Conservation (phyloP, 2,329 filamentous ascomycete species). For the Sarocladium strictum region DNA sequence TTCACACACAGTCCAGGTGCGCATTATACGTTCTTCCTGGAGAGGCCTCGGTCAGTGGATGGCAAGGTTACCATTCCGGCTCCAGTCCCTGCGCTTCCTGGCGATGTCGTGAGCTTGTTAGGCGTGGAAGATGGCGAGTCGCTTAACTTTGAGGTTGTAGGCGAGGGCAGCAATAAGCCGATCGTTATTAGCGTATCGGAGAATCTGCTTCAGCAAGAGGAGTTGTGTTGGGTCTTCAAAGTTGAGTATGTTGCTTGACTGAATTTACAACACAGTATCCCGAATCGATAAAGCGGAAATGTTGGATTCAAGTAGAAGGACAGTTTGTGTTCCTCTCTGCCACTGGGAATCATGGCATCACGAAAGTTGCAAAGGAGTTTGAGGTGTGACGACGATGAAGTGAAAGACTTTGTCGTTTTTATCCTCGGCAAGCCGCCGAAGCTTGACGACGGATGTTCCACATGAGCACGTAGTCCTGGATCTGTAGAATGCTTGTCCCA, state of each 20-base stretch:
- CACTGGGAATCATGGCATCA: no score
- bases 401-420: no score
- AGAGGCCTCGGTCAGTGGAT: not conserved
- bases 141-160: not conserved
- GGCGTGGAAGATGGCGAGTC: conserved; percentile 7
- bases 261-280: no score
- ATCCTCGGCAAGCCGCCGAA: no score
- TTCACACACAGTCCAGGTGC: conserved; percentile 1
- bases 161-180: not conserved
- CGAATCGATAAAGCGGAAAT: no score
- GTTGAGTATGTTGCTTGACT: conserved; percentile 8
- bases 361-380: no score
- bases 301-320: no score
- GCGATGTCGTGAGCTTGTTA: conserved; percentile 7
- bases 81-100: conserved; percentile 3
- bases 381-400: no score
- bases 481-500: no score
- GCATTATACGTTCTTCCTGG: conserved; percentile 1
- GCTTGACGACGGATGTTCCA: no score
- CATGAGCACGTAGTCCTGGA: no score
- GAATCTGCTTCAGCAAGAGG: conserved; percentile 7
- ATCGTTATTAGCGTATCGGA: conserved; percentile 6
- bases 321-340: no score
- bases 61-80: conserved; percentile 1
- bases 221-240: conserved; percentile 12